Evolutionary conservation across 148 eudicot genomes (phyloP), one percentile per base, ranked within the genome.

Genomic region (Cornus suecica): DNA sequence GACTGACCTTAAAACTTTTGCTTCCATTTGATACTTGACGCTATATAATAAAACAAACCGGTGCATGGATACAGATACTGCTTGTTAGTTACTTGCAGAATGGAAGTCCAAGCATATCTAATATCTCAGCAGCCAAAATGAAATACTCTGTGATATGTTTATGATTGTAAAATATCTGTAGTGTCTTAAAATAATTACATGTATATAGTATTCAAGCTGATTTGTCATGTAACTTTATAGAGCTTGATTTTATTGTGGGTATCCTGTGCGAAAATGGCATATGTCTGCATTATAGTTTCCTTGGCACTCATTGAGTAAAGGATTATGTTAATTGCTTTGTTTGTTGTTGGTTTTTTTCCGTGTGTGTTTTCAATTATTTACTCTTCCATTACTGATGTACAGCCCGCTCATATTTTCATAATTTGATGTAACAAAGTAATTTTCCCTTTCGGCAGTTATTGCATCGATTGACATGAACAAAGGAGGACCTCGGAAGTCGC

Each of bases 401-500:
- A 37, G 9, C 42, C 42, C 9, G 18, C 23, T 8, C 74, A 25
- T 4, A 64, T 27, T n/a, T 25, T 20, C n/a, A 10, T n/a, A 69
- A 37, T 9, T 16, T 72, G 29, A 15, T 0, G 62, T 58, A 22
- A 18, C n/a, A 24, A 2, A 48, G 25, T 58, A 48, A 9, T 56
- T 31, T 51, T 41, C n/a, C 1, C 31, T 24, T 74, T 75, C 29
- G 79, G 81, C 87, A 76, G 93, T 81, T 34, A 71, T 93, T 75
- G 78, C 74, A 62, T 82, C 94, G n/a, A 78, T 91, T 69, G 78
- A 82, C 68, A 84, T 78, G 83, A 82, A 79, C 42, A 95, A 88
- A 82, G 99, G 99, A 61, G 97, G 90, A 77, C 97, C 99, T 18
- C 89, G 97, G 72, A 78, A 60, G 8, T 68, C 90, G 18, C 83